Evolutionary conservation across 2,329 filamentous ascomycete genomes (phyloP), one percentile per base, ranked within the genome.

Genomic region (Cercospora zeina): DNA sequence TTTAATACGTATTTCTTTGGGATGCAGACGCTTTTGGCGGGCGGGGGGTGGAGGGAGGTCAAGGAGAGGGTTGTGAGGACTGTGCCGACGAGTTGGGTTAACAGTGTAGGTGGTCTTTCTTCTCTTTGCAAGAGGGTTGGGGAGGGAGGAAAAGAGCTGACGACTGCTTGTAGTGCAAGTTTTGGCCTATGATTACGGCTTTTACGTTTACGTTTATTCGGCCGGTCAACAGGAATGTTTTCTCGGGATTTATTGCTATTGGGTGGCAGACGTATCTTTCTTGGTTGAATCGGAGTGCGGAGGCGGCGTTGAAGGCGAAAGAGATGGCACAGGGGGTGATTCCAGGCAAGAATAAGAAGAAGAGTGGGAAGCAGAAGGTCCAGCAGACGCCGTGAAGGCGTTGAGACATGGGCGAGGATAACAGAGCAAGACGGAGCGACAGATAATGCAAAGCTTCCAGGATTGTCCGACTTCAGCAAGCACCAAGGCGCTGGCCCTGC

Each of bases 181-280:
- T 97, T 24, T 97, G 93, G 93, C 93, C 93, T 0, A 86, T 86
- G 0, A 89, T 96, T 14, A 96, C 89, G 13, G 91, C 91, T 0
- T 88, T 97, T 73, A 93, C 83, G 75, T 96, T 97, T 72, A 86
- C 89, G n/a, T 95, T 91, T 71, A 80, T 97, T 4, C 85, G 87
- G 27, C 80, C 91, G 53, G 87, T 93, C 72, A 93, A 91, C 76
- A 82, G 93, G 55, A 90, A 87, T 69, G 83, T 96, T 14, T 95
- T 96, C 69, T 86, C 89, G 0, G 91, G 77, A 50, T 65, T 89
- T 6, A 83, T 96, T 67, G 90, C 91, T 1, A 88, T 96, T 56
- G 90, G 89, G 0, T 97, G 93, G 93, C 93, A 96, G 82, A 92
- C 91, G 0, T 97, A 96, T 80, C 73, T 97, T 69, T 90, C 87